Base-by-base conservation (phyloP, 2,329 filamentous ascomycete genomes). In the Cladosporium cucumerinum region DNA sequence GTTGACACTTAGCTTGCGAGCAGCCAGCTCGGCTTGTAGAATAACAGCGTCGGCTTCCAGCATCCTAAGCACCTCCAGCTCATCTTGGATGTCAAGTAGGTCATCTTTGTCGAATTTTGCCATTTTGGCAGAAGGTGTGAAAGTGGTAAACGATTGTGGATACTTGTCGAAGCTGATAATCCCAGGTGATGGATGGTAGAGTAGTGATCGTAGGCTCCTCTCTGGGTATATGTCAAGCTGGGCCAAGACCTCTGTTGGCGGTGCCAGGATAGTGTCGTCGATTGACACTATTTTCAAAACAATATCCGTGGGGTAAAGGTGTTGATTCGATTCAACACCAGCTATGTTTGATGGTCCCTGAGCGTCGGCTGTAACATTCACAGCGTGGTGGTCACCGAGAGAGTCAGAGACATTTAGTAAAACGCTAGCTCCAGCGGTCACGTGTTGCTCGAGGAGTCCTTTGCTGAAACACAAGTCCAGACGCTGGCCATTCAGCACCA, bases 51-150 rank as follows among this genome's bases (percentile, higher is more conserved):
- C 66, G 5, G 65, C 65, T 60, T 75, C 72, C 12, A 76, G 65
- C 21, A 73, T 62, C 18, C 72, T 72, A 1, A 82, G 74, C 36
- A 79, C 76, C 34, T 77, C 76, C 51, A 82, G 74, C 61, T 81
- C 74, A 54, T 77, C 74, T 64, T 79, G 76, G 36, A 72, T 67
- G 43, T 74, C 61, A n/a, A 59, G 55, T 43, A 64, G n/a, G 32
- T 49, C 52, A 36, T 64, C 52, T 32, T 64, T 59, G 36, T 62
- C 49, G 23, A 55, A 54, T 39, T 54, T 55, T 3, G 23, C 34
- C 60, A 62, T 62, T 14, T 43, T 55, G 32, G 49, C 18, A 2
- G 49, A 11, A 11, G 60, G 32, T 23, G 43, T 51, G n/a, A 62
- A 46, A 26, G 21, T 62, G 12, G 60, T 62, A 7, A 62, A 62